phyloP scores from a whole-genome alignment of 2,329 filamentous ascomycete genomes.

The Coniochaeta sp. region DNA sequence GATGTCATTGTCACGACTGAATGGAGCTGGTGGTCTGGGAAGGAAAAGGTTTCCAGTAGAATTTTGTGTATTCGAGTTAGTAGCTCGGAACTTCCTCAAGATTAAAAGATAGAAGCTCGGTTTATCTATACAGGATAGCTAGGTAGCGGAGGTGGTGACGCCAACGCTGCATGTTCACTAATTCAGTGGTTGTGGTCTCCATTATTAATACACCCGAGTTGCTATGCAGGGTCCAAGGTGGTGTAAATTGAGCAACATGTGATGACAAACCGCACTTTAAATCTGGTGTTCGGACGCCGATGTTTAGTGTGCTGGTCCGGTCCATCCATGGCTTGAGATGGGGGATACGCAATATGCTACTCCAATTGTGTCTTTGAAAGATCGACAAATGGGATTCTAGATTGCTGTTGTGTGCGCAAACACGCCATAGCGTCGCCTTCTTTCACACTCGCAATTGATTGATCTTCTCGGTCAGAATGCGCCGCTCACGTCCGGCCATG shows the following conservation, averaged over 20 bases:
- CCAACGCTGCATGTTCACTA: background rate
- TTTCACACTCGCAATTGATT: background rate
- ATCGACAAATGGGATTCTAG: background rate
- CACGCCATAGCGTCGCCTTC: background rate
- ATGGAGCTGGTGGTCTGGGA: too few relatives aligned
- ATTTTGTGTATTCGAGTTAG: too few relatives aligned
- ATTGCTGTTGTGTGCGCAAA: background rate
- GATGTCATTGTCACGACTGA: constrained; percentile 9
- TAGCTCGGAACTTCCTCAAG: too few relatives aligned
- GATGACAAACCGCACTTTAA: background rate
- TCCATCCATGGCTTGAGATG: background rate
- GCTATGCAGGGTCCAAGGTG: background rate
- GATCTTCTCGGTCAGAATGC: background rate
- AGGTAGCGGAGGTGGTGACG: background rate
- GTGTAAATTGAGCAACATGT: background rate
- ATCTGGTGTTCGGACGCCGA: background rate
- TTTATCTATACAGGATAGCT: constrained; percentile 2
- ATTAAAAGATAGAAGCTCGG: background rate
- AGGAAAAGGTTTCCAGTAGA: too few relatives aligned
- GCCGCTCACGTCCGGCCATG: too few relatives aligned
- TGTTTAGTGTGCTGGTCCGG: background rate
- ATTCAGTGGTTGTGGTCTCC: background rate
- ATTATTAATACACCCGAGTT: background rate
- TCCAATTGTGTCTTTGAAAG: background rate
- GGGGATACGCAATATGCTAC: background rate